phyloP scores from a whole-genome alignment of 495 filamentous ascomycete species.

The Daldinia grandis region DNA sequence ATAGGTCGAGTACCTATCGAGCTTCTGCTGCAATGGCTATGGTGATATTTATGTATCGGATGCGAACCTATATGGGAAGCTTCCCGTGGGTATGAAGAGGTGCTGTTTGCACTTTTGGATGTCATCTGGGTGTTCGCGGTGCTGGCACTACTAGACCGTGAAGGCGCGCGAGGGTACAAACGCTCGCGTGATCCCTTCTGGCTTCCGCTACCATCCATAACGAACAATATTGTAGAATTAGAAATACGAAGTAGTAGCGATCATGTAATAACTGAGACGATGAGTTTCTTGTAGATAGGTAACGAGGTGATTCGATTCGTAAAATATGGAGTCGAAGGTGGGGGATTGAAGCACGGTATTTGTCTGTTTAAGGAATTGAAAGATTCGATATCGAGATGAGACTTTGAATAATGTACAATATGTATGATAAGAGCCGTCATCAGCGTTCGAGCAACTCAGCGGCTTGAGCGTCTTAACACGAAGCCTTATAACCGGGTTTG shows the following conservation, averaged over 20 bases:
- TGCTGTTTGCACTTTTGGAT: slow-evolving; percentile 47
- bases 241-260: neutral
- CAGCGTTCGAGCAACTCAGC: slow-evolving; percentile 18
- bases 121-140: slow-evolving; percentile 53
- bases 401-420: neutral
- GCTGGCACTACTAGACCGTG: slow-evolving; percentile 53
- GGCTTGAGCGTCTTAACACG: slow-evolving; percentile 41
- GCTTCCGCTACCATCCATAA: slow-evolving; percentile 33
- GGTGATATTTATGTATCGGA: slow-evolving; percentile 46
- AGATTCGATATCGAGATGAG: slow-evolving; percentile 22
- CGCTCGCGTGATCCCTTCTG: slow-evolving; percentile 42
- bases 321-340: neutral
- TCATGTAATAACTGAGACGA: neutral
- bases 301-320: neutral
- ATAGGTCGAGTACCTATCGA: slow-evolving; percentile 33
- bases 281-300: neutral
- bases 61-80: slow-evolving; percentile 32
- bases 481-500: slow-evolving; percentile 32
- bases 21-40: slow-evolving; percentile 34
- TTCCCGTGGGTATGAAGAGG: slow-evolving; percentile 44
- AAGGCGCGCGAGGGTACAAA: slow-evolving; percentile 48
- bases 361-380: slow-evolving; percentile 3
- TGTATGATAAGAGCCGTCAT: slow-evolving; percentile 30
- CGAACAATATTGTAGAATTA: neutral
- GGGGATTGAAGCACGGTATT: neutral